Evolutionary conservation across 192 early-diverging fungal genomes (phyloP), one percentile per base, ranked within the genome.

Genomic region (Rhizophagus clarus): DNA sequence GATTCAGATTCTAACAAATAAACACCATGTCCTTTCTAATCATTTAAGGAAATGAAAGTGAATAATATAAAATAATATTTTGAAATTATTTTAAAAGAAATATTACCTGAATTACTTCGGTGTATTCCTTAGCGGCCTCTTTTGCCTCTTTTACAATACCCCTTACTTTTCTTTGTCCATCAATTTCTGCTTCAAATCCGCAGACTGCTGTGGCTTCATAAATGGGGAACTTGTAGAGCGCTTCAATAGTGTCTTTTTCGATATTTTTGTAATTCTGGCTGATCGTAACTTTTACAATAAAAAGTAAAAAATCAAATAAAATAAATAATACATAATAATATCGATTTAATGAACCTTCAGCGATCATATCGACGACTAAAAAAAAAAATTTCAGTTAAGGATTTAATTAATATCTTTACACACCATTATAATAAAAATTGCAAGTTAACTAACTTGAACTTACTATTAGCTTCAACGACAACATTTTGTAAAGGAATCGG

Each of bases 331-430:
- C 3, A 45, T 24, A 1, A 11, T 15, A 8, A 34, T 40, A n/a
- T 20, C 8, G 15, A 34, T 34, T 34, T 66, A 4, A 56, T 17
- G 51, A 3, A 77, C 75, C 75, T 66, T 77, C 75, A 40, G 62
- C 31, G 34, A 77, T 77, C 75, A 77, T 77, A 77, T 77, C 75
- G 37, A 77, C 75, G 20, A 77, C 75, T 77, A 28, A 34, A 17
- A 29, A 56, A 51, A 29, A 26, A 47, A 49, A 12, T 14, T 22
- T 1, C 8, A 64, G 12, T 34, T 26, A 51, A 14, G 11, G 11
- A 47, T 47, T 14, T 34, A 34, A 34, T 34, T 6, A 34, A 56
- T 26, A n/a, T n/a, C n/a, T 51, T 26, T 11, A 5, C 60, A 15
- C n/a, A 56, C 9, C 34, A 26, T 14, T 11, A 47, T n/a, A 51